Base-by-base conservation (phyloP, 306 rosid species). In the Inga oerstediana region DNA sequence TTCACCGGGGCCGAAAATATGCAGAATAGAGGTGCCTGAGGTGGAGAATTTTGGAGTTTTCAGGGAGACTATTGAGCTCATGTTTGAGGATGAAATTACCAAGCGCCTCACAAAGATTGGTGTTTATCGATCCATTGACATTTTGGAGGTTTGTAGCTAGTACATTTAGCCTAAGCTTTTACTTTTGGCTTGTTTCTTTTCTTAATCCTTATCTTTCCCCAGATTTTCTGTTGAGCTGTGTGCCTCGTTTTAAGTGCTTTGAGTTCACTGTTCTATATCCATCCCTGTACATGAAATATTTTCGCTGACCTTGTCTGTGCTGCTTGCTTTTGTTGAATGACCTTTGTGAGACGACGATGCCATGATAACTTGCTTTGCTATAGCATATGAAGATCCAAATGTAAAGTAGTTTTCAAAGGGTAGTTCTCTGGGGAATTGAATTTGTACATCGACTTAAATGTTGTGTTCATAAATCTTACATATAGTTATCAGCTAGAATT, bases 11-110 rank as follows among this genome's bases (percentile, higher is more conserved):
- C 61, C 79, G 35, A 91, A 84, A 82, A 82, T 95, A 84, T 95
- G 97, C 74, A 89, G 97, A 56, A 95, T 95, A 34, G 97, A 95
- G 77, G 94, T 94, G 15, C 97, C 97, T 4, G 94, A 94, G 75
- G 97, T 94, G 48, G 95, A 93, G 44, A 94, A 94, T 75, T 88
- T 94, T 89, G 87, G 89, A 0, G 85, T 93, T 41, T 94, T 90
- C 22, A 87, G 88, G 85, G 93, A 93, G 19, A 91, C 94, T 34
- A 86, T 94, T 78, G 97, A 94, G 74, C 93, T 94, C 35, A 94
- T 94, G 98, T 94, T 95, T 61, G 98, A 95, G 64, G 93, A 91
- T 35, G 89, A 88, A 32, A 72, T 93, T 72, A 82, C 93, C 39
- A 91, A 85, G 44, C 84, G 86, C 2, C 97, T 95, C 44, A 39